Percentiles rank a stretch among this genome's conserved stretches.
These are phyloP conservation scores for Lasiodiplodia citricola DNA, from an alignment of 2,329 filamentous ascomycete species.

Conservation along the genomic window DNA sequence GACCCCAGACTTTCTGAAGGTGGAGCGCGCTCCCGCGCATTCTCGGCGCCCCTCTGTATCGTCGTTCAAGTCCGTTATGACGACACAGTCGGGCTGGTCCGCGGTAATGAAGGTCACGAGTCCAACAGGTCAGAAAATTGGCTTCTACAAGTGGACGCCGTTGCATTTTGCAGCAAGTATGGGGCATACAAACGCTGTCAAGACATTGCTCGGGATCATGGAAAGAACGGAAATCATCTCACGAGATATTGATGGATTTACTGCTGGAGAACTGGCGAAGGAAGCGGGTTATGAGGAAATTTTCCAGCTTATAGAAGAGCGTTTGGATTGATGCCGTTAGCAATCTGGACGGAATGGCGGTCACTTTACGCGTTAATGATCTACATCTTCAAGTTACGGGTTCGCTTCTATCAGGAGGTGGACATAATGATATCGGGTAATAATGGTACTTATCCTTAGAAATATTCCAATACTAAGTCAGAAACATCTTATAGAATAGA, in stretches of 20 bases:
- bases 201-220: not conserved
- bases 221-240: constrained; percentile 14
- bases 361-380: too few species aligned
- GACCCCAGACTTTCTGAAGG: not conserved
- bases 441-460: too few species aligned
- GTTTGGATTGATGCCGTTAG: not conserved
- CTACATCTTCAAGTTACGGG: too few species aligned
- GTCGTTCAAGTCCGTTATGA: not conserved
- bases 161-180: constrained; percentile 11
- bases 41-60: not conserved
- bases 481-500: too few species aligned
- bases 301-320: not conserved
- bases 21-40: not conserved
- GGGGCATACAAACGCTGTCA: not conserved
- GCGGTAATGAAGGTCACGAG: not conserved
- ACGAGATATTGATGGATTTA: constrained; percentile 12
- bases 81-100: not conserved
- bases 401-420: too few species aligned
- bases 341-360: not conserved
- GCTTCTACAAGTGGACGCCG: constrained; percentile 14
- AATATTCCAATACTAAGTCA: too few species aligned
- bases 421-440: too few species aligned
- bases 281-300: not conserved
- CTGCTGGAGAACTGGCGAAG: not conserved
- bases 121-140: not conserved